Conservation (phyloP, 305 asterid species). For the Solanum hybrid region DNA sequence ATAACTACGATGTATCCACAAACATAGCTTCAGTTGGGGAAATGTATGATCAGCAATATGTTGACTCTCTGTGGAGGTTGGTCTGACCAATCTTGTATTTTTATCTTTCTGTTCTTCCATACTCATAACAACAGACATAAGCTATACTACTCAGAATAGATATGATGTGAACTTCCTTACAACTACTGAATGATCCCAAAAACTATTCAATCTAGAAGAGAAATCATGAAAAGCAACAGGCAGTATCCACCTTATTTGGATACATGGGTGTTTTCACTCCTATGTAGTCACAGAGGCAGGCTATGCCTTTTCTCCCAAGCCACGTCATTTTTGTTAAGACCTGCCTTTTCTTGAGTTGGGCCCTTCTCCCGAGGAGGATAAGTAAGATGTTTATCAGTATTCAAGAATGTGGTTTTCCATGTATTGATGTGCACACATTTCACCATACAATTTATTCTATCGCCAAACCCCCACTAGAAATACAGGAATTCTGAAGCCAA, state of each 20-base stretch:
- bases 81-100: neutral
- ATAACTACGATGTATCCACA: neutral
- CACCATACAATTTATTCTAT: neutral
- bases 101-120: neutral
- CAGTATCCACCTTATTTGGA: neutral
- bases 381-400: neutral
- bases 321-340: neutral
- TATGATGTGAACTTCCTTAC: neutral
- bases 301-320: neutral
- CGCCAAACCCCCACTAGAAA: neutral
- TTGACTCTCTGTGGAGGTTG: neutral
- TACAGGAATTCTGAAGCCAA: neutral
- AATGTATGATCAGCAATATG: neutral
- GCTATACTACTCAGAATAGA: neutral
- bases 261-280: neutral
- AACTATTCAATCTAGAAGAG: neutral
- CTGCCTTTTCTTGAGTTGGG: neutral
- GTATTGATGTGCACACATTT: neutral
- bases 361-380: neutral
- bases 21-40: neutral
- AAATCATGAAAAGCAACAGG: neutral
- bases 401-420: neutral
- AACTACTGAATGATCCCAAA: neutral
- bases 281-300: neutral
- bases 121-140: neutral